Evolutionary conservation across 768 basidiomycete species (phyloP), one percentile per base, ranked within the genome.

Genomic region (Neoboletus brunneissimus): DNA sequence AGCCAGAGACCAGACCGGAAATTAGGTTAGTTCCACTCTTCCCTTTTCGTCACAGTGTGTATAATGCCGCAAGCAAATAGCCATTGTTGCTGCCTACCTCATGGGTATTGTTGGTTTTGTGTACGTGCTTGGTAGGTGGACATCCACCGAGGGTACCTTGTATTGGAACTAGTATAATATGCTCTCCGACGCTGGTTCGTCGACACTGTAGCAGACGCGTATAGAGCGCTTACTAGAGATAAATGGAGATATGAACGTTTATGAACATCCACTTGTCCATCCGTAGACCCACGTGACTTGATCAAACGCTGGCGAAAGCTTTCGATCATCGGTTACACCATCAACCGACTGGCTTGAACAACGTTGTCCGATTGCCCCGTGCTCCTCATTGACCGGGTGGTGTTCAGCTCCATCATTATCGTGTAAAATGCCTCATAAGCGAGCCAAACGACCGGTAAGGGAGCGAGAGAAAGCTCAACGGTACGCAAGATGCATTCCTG

Each of bases 381-480:
- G 41, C 34, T 34, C 51, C 38, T 46, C 51, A 51, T 47, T 48
- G 51, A 32, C 51, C 11, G 10, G 49, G 44, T 40, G n/a, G n/a
- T 44, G 34, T 41, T 54, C 31, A 22, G 20, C 34, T 54, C 58
- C 64, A 48, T 64, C 56, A 66, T 60, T 66, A 66, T 54, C 64
- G 64, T 61, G 57, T 67, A 54, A 63, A 61, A 87, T 87, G 86
- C 86, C 86, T 41, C 86, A 87, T 67, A 87, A 87, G 73, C 78
- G 79, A 56, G 81, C 83, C 20, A 86, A 85, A 63, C 75, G 75
- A 23, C 76, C 77, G 27, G 67, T 75, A 11, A 76, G 82, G 38
- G 80, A 81, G 49, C 74, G 75, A 54, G 64, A 73, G 48, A 73
- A 72, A 10, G 68, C 67, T 15, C 67, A 76, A 67, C 75, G 73